Evolutionary conservation across 2,329 filamentous ascomycete genomes (phyloP).

Genomic region (Phyllosticta capitalensis): DNA sequence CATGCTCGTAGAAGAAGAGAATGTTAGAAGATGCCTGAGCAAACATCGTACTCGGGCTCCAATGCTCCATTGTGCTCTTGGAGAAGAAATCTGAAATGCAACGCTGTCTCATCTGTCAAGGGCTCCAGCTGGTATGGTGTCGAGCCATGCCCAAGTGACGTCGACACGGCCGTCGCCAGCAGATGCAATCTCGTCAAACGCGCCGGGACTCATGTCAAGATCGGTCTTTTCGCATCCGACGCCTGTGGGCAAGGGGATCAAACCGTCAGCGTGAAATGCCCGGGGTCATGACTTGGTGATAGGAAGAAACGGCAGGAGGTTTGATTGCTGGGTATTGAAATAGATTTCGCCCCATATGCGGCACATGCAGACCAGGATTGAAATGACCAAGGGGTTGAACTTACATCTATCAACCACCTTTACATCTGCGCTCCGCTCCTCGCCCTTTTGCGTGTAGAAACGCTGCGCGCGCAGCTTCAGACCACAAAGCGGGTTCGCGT

Average conservation of each 20-base stretch:
- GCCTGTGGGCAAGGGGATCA: slow-evolving; percentile 22
- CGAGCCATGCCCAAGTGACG: slow-evolving; percentile 44
- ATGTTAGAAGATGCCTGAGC: neutral
- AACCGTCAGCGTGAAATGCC: neutral
- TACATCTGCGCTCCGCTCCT: slow-evolving; percentile 46
- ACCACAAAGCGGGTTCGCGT: slow-evolving; percentile 59
- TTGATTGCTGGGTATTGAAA: neutral
- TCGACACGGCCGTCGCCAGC: slow-evolving; percentile 37
- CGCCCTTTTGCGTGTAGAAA: slow-evolving; percentile 36
- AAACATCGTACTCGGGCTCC: neutral
- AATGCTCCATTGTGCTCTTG: neutral
- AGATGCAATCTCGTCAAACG: slow-evolving; percentile 40
- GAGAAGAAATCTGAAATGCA: neutral
- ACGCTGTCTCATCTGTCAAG: neutral
- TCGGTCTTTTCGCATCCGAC: slow-evolving; percentile 40
- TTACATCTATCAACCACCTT: slow-evolving; percentile 59
- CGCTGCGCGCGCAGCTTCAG: slow-evolving; percentile 53
- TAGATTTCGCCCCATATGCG: neutral
- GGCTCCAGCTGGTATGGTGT: neutral
- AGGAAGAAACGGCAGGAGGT: neutral
- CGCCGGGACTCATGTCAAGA: slow-evolving; percentile 40
- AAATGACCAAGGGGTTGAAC: neutral
- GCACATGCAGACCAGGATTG: neutral
- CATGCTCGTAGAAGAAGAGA: neutral
- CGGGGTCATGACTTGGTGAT: neutral